Evolutionary conservation across 441 rosid genomes (phyloP), one percentile per base, ranked within the genome.

Genomic region (Syzygium malaccense): DNA sequence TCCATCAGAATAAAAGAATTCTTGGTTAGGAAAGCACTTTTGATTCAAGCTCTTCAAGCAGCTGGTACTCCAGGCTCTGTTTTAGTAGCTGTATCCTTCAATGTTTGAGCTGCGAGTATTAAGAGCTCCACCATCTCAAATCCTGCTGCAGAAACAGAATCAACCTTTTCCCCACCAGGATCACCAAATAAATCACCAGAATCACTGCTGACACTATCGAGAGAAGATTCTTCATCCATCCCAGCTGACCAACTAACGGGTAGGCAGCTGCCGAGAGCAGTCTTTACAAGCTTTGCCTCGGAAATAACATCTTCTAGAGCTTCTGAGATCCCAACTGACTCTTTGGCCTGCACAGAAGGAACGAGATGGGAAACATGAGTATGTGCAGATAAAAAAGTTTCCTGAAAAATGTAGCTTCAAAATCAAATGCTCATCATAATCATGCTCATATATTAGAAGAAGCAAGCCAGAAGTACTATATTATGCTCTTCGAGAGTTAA

Each of bases 81-180:
- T 87, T 30, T 85, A 49, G 86, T 14, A 45, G 88, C 88, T 48
- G 79, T 86, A 28, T 91, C 95, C 91, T 93, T 93, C 90, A 97
- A 87, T 83, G 92, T 84, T 89, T 94, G 94, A 88, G 98, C 95
- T 78, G 99, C 95, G 87, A 97, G 94, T 85, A 96, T 93, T 55
- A 98, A 91, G n/a, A 98, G 98, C 91, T 98, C 98, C 91, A 98
- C 99, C 99, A 98, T 96, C 93, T 96, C 99, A 86, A 94, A 93
- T 86, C 99, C 99, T 26, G 98, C 98, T 86, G 96, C 99, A 87
- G 96, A 93, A 89, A 98, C 96, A 79, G 94, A 87, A 91, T 97
- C 99, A 20, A 95, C 92, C 88, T 91, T 97, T 88, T 94, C 96
- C 54, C 80, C 89, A 91, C 91, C 89, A 1, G 93, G 89, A 80